Conservation (phyloP, 2,329 filamentous ascomycete species). For the Penicillium sp. region DNA sequence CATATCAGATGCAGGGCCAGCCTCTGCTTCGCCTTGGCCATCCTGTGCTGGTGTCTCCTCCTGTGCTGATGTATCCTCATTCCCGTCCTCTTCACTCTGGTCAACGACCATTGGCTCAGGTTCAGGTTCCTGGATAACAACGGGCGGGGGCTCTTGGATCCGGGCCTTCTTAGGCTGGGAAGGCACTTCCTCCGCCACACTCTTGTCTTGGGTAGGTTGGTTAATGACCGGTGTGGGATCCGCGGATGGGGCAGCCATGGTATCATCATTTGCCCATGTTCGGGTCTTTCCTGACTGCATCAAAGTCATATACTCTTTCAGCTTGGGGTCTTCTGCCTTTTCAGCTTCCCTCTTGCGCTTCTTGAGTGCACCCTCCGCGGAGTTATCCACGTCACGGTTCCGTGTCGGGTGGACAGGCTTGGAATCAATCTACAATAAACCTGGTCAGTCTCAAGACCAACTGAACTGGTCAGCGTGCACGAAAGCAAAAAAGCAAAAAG, state of each 20-base stretch:
- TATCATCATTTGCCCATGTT: constrained; percentile 60
- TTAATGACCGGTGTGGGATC: constrained; percentile 21
- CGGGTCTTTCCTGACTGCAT: constrained; percentile 72
- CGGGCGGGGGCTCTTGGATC: constrained; percentile 54
- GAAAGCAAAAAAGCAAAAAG: constrained; percentile 18
- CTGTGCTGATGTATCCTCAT: constrained; percentile 13
- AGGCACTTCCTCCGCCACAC: constrained; percentile 35
- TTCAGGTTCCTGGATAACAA: constrained; percentile 15
- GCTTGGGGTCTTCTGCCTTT: constrained; percentile 70
- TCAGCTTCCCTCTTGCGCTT: constrained; percentile 46
- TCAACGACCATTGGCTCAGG: constrained; percentile 27
- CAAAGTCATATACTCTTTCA: constrained; percentile 81
- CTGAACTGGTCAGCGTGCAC: constrained; percentile 40
- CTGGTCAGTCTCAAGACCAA: constrained; percentile 43
- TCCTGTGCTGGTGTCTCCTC: constrained; percentile 17
- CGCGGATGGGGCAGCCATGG: constrained; percentile 30
- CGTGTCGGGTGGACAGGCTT: constrained; percentile 29
- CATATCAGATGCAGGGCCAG: constrained; percentile 62
- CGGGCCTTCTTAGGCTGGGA: constrained; percentile 45
- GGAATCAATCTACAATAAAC: constrained; percentile 41
- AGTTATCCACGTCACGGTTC: constrained; percentile 19
- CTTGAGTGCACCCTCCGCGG: constrained; percentile 32
- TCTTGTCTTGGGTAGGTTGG: constrained; percentile 19
- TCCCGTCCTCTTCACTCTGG: constrained; percentile 19
- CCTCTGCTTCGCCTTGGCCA: constrained; percentile 27